These are phyloP conservation scores for Diaporthe ilicicola DNA, from an alignment of 2,329 filamentous ascomycete genomes.

Conservation along the genomic window DNA sequence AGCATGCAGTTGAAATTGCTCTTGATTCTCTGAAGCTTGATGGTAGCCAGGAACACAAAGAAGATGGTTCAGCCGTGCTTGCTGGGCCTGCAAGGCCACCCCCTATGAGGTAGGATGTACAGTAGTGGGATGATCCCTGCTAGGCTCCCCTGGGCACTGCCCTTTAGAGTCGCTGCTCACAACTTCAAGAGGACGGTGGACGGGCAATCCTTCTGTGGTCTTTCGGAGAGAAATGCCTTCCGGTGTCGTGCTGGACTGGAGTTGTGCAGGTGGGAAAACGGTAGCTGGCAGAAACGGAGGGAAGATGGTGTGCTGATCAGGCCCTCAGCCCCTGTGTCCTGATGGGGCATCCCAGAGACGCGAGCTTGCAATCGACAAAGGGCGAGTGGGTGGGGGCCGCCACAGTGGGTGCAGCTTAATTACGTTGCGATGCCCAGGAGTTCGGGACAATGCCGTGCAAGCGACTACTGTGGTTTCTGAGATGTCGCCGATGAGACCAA, in stretches of 20 bases:
- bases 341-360: slow-evolving; percentile 23
- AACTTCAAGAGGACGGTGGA: neutral
- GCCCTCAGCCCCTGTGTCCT: slow-evolving; percentile 16
- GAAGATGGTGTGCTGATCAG: slow-evolving; percentile 22
- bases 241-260: neutral
- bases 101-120: neutral
- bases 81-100: neutral
- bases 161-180: neutral
- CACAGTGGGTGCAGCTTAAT: slow-evolving; percentile 21
- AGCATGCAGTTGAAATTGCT: neutral
- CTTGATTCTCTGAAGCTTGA: neutral
- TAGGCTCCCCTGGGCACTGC: neutral
- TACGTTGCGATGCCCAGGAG: slow-evolving; percentile 9
- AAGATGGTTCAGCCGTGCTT: neutral
- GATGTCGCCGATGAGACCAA: neutral
- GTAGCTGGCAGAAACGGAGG: slow-evolving; percentile 1
- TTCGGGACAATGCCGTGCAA: slow-evolving; percentile 11
- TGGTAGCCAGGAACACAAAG: neutral
- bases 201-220: neutral
- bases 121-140: neutral
- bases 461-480: neutral
- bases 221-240: neutral
- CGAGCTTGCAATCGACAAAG: slow-evolving; percentile 27
- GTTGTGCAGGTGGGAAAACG: neutral
- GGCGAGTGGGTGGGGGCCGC: neutral